Evolutionary conservation across 73 alveolate species (phyloP), one percentile per base, ranked within the genome.

Genomic region (Uronychia setigera): DNA sequence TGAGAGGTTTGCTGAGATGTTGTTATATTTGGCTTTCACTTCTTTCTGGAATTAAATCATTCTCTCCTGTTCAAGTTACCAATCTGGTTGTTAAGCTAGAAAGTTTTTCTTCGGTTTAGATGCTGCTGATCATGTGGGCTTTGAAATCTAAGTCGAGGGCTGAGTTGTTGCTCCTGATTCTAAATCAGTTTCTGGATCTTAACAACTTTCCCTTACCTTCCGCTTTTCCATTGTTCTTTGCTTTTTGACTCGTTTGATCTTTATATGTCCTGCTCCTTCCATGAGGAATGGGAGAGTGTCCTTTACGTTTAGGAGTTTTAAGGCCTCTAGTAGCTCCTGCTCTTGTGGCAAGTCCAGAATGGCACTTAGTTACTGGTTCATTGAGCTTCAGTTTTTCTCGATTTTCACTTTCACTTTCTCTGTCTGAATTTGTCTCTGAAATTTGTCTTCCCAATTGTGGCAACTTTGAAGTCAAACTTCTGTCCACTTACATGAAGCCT

Each of bases 1-100:
- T 34, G 80, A 33, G 34, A 34, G 28, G 29, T 76, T 35, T 19
- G 35, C 35, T 19, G 91, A 84, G 28, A 84, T 46, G 32, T 84
- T 83, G 80, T 84, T 84, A 58, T 84, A 84, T 31, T 77, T 84
- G 11, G 91, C 91, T 46, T 35, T 76, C 26, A 84, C 35, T 33
- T 84, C 74, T 35, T 84, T 76, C 75, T 84, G 27, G n/a, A 76
- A 11, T 75, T 77, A 35, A n/a, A 83, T 29, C 74, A 76, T 33
- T 35, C 79, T 32, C 31, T 83, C 91, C 29, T 83, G 35, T 35
- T 83, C 91, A 31, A 33, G 26, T 29, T 82, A 33, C 33, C 58
- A 46, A 26, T 25, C 26, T 32, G 75, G 84, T 1, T 59, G 79
- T 1, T 81, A 82, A 33, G 75, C 75, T n/a, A 76, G 78, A 11